phyloP scores from a whole-genome alignment of 2,329 filamentous ascomycete species.

The Basipetospora sp. region DNA sequence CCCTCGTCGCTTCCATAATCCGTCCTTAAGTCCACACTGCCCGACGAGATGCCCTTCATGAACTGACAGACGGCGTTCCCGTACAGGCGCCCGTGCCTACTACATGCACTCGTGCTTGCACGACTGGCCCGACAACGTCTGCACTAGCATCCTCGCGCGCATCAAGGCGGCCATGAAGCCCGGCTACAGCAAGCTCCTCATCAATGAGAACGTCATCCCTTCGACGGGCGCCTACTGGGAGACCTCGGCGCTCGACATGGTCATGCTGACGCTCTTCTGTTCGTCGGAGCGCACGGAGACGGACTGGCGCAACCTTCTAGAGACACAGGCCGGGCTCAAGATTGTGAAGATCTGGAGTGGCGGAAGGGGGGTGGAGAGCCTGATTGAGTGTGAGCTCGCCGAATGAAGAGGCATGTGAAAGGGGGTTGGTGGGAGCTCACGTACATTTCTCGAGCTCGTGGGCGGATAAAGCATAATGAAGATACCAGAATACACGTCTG shows the following conservation, averaged over 20 bases:
- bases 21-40: too few relatives aligned
- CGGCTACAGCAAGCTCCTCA: slow-evolving; percentile 19
- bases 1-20: too few relatives aligned
- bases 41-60: background rate
- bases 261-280: slow-evolving; percentile 16
- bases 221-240: slow-evolving; percentile 16
- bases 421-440: too few relatives aligned
- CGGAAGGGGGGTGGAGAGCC: slow-evolving; percentile 20
- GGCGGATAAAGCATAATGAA: too few relatives aligned
- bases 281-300: slow-evolving; percentile 15
- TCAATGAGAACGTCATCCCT: slow-evolving; percentile 21
- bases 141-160: slow-evolving; percentile 15
- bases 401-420: too few relatives aligned
- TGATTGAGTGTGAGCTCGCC: slow-evolving; percentile 25
- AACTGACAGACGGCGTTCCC: background rate
- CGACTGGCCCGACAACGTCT: slow-evolving; percentile 17
- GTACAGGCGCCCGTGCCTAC: slow-evolving; percentile 16
- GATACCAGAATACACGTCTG: too few relatives aligned
- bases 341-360: slow-evolving; percentile 20
- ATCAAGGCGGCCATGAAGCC: slow-evolving; percentile 16
- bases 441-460: too few relatives aligned
- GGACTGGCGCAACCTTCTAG: slow-evolving; percentile 21
- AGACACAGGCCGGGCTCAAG: slow-evolving; percentile 17
- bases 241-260: slow-evolving; percentile 16
- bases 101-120: slow-evolving; percentile 22